Evolutionary conservation across 2,329 filamentous ascomycete genomes (phyloP).

Genomic region (Cylindrodendrum hubeiense): DNA sequence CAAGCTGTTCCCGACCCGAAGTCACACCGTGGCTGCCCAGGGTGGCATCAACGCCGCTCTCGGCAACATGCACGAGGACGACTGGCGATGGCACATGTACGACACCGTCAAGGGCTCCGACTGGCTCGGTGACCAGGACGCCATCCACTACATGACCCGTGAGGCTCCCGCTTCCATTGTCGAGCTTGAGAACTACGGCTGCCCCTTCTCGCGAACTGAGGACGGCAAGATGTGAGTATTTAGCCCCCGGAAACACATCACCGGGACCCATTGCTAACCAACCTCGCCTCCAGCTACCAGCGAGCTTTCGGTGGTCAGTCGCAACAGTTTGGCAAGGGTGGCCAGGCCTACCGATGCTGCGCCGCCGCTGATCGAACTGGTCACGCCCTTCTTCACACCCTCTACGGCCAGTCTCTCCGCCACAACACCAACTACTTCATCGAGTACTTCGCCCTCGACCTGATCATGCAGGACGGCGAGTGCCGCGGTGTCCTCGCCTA

Average conservation of each 20-base stretch:
- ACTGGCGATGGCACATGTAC: slow-evolving; percentile 99
- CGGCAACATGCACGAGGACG: slow-evolving; percentile 97
- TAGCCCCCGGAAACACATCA: not conserved
- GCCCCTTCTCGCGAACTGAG: slow-evolving; percentile 95
- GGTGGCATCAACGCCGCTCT: slow-evolving; percentile 91
- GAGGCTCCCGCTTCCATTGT: slow-evolving; percentile 93
- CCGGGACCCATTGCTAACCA: slow-evolving; percentile 22
- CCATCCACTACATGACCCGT: slow-evolving; percentile 98
- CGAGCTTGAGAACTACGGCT: slow-evolving; percentile 97
- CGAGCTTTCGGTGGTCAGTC: slow-evolving; percentile 98
- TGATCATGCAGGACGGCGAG: slow-evolving; percentile 97
- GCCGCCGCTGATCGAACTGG: slow-evolving; percentile 97
- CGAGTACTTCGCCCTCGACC: slow-evolving; percentile 96
- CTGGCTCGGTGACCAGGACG: slow-evolving; percentile 97
- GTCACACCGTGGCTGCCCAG: slow-evolving; percentile 85
- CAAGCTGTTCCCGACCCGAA: slow-evolving; percentile 88
- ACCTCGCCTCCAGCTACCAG: slow-evolving; percentile 78
- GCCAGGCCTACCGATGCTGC: slow-evolving; percentile 97
- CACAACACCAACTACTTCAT: slow-evolving; percentile 99
- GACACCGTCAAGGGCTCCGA: slow-evolving; percentile 98
- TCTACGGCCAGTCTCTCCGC: slow-evolving; percentile 95
- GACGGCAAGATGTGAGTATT: slow-evolving; percentile 87
- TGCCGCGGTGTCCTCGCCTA: slow-evolving; percentile 97
- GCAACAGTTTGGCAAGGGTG: slow-evolving; percentile 94
- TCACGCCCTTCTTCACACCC: slow-evolving; percentile 96